Evolutionary conservation across 2,329 filamentous ascomycete genomes (phyloP), one percentile per base, ranked within the genome.

Genomic region (Saccharata proteae): DNA sequence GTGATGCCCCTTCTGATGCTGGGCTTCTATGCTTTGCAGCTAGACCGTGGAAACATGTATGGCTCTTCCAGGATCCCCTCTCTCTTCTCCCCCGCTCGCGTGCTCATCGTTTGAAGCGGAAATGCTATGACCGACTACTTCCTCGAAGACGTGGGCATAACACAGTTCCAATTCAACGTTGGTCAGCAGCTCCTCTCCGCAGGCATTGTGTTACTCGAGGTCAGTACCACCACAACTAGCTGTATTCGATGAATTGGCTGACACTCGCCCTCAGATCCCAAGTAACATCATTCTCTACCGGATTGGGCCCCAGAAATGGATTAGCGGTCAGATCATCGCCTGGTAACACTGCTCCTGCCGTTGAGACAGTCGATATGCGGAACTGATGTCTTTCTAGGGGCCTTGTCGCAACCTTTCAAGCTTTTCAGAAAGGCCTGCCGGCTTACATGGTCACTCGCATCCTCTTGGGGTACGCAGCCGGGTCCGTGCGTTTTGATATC

Each of bases 61-160:
- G 21, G 8, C 16, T 20, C 6, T 11, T 23, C 9, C 17, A 16
- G 17, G 4, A 21, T 29, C n/a, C n/a, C 6, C 25, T 13, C 29
- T 23, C 15, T 30, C 7, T 16, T 27, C 15, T 3, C 3, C 14
- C 27, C 10, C 14, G 4, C n/a, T 9, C 13, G 17, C 18, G 15
- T 14, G 18, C 22, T 35, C 23, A 31, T 26, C 16, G 2, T 29
- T 21, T 64, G 62, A 36, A 69, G 54, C 32, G 62, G 60, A 34
- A 68, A 65, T 19, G 67, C 67, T 3, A 41, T 71, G 22, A 71
- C 66, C 3, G 66, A 69, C 23, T 62, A 56, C 3, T 65, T 71
- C 40, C 59, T 67, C 26, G 43, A 56, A 13, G 67, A 71, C 40
- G 55, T 71, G 13, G 48, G 55, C 11, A 31, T 71, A 38, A 58